Base-by-base conservation (phyloP, 1,284 basidiomycete genomes). In the Puccinia coronata region DNA sequence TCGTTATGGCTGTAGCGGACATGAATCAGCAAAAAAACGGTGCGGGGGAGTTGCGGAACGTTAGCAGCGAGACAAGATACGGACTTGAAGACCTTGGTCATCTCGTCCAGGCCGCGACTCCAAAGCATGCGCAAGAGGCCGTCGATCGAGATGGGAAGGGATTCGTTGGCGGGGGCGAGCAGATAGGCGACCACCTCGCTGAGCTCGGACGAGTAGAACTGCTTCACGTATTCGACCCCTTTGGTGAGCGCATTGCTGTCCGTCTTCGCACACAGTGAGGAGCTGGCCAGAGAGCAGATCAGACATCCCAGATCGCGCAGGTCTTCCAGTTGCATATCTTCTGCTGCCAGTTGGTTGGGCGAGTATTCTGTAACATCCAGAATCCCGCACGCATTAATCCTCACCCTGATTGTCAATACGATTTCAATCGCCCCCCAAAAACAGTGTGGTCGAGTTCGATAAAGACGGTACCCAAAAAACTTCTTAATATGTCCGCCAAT, bases 241-340 rank as follows among this genome's bases (percentile, higher is more conserved):
- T 92, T 93, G 67, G 90, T 90, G 36, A 92, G 88, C 82, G 92
- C 91, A 83, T 89, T 89, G 25, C 18, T 49, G 25, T 81, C 69
- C 8, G 34, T 61, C 41, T 55, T 81, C 9, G 49, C 34, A 55
- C 70, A 81, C 23, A 59, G 25, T 47, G 70, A 55, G 41, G 59
- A 81, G 20, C 88, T 87, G 82, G 92, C 92, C 70, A 98, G 87
- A n/a, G 91, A 89, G 82, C 96, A 89, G 82, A 99, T 87, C 14
- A 99, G 88, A 82, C 92, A 91, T 28, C 96, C 97, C 82, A 99
- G 92, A 87, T 92, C 91, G 63, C 90, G 87, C 25, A 98, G 87
- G 85, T 99, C 96, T 83, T 98, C 96, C 87, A 94, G 93, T 87
- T 91, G 86, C 67, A 91, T 87, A 2, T 89, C 84, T 4, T 87